These are phyloP conservation scores for Martensiomyces pterosporus DNA, from an alignment of 192 early-diverging fungal genomes.

Conservation along the genomic window DNA sequence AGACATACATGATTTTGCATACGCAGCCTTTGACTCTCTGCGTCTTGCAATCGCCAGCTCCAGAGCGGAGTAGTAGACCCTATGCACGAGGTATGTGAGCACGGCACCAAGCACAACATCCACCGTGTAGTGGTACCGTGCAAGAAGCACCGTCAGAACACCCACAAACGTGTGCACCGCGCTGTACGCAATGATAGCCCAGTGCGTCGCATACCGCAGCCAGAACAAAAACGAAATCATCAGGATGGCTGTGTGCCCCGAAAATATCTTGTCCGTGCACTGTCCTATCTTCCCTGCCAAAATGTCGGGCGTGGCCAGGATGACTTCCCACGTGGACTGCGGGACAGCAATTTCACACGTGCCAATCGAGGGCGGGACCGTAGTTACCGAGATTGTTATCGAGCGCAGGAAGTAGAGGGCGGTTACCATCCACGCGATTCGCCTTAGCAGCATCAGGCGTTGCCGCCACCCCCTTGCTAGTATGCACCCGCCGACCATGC, in stretches of 20 bases:
- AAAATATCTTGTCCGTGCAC: conserved; percentile 64
- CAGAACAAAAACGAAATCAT: conserved; percentile 53
- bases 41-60: conserved; percentile 22
- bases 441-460: conserved; percentile 52
- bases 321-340: conserved; percentile 43
- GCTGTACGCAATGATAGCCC: conserved; percentile 39
- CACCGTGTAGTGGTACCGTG: conserved; percentile 59
- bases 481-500: conserved; percentile 38
- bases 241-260: conserved; percentile 59
- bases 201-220: conserved; percentile 52
- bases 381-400: conserved; percentile 55
- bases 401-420: conserved; percentile 55
- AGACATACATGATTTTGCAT: not conserved
- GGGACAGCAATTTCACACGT: conserved; percentile 38
- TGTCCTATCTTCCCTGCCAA: conserved; percentile 50
- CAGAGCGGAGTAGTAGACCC: conserved; percentile 53
- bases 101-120: conserved; percentile 57
- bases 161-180: conserved; percentile 35
- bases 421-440: conserved; percentile 54
- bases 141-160: conserved; percentile 52
- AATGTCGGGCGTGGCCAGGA: conserved; percentile 45
- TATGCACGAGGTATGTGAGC: conserved; percentile 55
- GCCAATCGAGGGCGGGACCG: conserved; percentile 49
- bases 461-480: conserved; percentile 50
- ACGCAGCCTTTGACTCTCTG: no score